Percentiles rank a stretch among this genome's conserved stretches.
phyloP scores from a whole-genome alignment of 345 rosid species.

The Rhodomyrtus tomentosa region DNA sequence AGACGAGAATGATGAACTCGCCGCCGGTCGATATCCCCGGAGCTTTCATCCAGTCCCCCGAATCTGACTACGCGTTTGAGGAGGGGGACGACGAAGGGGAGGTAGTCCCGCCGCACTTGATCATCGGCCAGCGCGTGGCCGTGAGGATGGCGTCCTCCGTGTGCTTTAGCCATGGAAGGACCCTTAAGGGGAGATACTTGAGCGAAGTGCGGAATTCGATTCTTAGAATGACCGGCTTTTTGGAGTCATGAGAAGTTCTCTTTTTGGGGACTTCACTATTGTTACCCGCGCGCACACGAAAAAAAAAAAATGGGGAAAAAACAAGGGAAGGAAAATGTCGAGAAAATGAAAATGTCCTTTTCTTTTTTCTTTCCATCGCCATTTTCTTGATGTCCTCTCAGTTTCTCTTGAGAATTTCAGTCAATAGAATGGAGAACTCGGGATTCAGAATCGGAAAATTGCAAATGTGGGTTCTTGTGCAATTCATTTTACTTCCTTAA shows the following conservation, averaged over 20 bases:
- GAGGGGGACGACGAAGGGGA: conserved; percentile 16
- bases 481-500: background rate
- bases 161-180: conserved; percentile 70
- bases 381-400: background rate
- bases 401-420: background rate
- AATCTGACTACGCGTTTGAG: conserved; percentile 2
- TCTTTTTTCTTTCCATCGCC: background rate
- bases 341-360: background rate
- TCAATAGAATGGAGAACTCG: background rate
- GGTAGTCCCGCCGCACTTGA: conserved; percentile 50
- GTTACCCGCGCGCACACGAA: background rate
- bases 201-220: conserved; percentile 66
- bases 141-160: conserved; percentile 71
- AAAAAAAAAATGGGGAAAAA: background rate
- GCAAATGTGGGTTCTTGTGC: background rate
- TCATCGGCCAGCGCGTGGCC: conserved; percentile 31
- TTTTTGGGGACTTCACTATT: background rate
- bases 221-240: conserved; percentile 79
- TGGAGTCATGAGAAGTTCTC: conserved; percentile 33
- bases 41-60: conserved; percentile 3
- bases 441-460: background rate
- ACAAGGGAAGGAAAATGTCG: background rate
- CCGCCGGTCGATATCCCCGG: conserved; percentile 23
- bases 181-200: conserved; percentile 76
- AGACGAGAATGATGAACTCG: conserved; percentile 1